Evolutionary conservation across 1,284 basidiomycete species (phyloP), one percentile per base, ranked within the genome.

Genomic region (Heliocybe sulcata): DNA sequence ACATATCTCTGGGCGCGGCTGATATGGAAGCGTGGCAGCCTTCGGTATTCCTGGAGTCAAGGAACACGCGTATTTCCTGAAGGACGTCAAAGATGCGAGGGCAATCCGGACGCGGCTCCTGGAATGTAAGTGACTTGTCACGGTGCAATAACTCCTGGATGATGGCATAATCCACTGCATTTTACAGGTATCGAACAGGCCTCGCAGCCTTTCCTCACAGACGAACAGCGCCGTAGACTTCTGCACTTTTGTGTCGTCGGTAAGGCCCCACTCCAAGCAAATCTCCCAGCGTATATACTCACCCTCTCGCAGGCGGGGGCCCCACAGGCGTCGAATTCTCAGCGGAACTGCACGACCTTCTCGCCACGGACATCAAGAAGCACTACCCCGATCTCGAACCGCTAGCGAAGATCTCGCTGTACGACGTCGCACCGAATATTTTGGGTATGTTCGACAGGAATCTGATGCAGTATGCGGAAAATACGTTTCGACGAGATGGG

Each of bases 301-400:
- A 29, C 22, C n/a, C 56, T 83, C 82, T 82, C n/a, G 85, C 16
- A 42, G 38, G 38, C 19, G 38, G 84, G 35, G 86, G 85, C 12
- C 85, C 85, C 1, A 87, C 85, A 6, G 91, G 91, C 2, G 85
- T 92, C 54, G 92, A 94, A 67, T 92, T 93, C 62, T 81, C 89
- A 0, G 91, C 92, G 6, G 94, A 96, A 68, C 69, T 97, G 56
- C 84, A 90, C 58, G 93, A 97, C 67, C 77, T 96, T 45, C 75
- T 94, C 55, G 82, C 83, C 56, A 78, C 83, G 26, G 94, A 97
- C 60, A 79, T 94, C 3, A 65, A 75, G 16, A 70, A 72, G 38
- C 75, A 85, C 61, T 90, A 85, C 63, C 87, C 87, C 2, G 63
- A 72, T 2, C 75, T 92, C 55, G 77, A 82, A 55, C 76, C 76